phyloP scores from a whole-genome alignment of 176 grass and related monocot species.

The Oryza coarctata region DNA sequence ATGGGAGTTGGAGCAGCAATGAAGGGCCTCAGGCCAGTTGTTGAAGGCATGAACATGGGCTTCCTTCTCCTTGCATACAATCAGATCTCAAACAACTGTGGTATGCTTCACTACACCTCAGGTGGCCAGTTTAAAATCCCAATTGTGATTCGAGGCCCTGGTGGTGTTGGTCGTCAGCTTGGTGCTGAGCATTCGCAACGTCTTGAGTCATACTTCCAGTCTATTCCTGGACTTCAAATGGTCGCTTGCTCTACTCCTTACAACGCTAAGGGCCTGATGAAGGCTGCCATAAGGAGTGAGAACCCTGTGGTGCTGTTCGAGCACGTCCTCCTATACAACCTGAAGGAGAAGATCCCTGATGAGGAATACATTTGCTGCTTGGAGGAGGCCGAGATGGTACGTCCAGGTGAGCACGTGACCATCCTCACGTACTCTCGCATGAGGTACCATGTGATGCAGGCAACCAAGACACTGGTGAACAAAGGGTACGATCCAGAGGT shows the following conservation, averaged over 20 bases:
- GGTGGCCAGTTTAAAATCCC: constrained; percentile 96
- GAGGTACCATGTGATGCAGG: constrained; percentile 98
- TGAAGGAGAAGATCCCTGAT: constrained; percentile 86
- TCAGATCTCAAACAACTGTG: constrained; percentile 95
- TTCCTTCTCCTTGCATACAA: constrained; percentile 92
- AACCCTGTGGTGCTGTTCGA: constrained; percentile 87
- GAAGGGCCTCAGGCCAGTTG: constrained; percentile 69
- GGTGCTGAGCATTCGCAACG: constrained; percentile 89
- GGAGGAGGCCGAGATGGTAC: constrained; percentile 87
- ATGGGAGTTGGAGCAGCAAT: constrained; percentile 91
- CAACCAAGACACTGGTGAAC: constrained; percentile 69
- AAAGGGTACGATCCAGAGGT: constrained; percentile 81
- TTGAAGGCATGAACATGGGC: constrained; percentile 99
- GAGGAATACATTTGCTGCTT: constrained; percentile 83
- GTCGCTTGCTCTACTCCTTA: constrained; percentile 95
- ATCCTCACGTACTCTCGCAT: constrained; percentile 90
- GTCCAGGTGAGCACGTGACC: constrained; percentile 72
- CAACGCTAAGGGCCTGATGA: constrained; percentile 93
- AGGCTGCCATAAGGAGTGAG: constrained; percentile 83
- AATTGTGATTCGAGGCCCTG: constrained; percentile 86
- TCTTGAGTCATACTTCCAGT: constrained; percentile 92
- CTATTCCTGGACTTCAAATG: constrained; percentile 91
- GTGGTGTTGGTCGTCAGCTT: constrained; percentile 80
- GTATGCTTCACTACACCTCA: constrained; percentile 97
- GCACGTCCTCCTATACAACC: constrained; percentile 81